phyloP scores from a whole-genome alignment of 495 filamentous ascomycete species.

The Aspergillus nidulans region DNA sequence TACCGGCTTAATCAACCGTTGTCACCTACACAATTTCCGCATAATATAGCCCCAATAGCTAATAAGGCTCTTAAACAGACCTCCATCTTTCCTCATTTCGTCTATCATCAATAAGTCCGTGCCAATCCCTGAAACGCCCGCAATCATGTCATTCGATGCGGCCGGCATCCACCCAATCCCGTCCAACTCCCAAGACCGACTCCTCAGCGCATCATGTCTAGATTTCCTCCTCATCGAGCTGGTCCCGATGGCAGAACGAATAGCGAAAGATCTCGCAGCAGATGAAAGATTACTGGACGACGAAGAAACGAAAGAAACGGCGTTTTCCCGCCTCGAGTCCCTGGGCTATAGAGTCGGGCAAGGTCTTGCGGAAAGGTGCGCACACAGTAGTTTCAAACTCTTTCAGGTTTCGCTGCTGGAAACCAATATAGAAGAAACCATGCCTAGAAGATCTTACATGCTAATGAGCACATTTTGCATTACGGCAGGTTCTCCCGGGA shows the following conservation, averaged over 20 bases:
- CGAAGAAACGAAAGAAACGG: slow-evolving; percentile 74
- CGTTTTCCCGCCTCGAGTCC: slow-evolving; percentile 77
- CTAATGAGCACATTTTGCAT: background rate
- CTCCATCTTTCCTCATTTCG: background rate
- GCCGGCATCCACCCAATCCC: slow-evolving; percentile 60
- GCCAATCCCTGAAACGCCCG: background rate
- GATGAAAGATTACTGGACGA: slow-evolving; percentile 53
- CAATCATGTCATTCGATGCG: slow-evolving; percentile 70
- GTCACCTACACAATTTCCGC: background rate
- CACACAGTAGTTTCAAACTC: background rate
- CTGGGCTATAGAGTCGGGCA: slow-evolving; percentile 90
- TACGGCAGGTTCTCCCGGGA: slow-evolving; percentile 74
- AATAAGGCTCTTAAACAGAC: background rate
- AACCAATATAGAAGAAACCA: background rate
- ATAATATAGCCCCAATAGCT: background rate
- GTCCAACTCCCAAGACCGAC: slow-evolving; percentile 71
- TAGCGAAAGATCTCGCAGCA: slow-evolving; percentile 43
- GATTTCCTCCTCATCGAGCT: slow-evolving; percentile 95
- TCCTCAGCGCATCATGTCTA: slow-evolving; percentile 75
- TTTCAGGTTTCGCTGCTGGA: background rate
- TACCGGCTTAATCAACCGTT: background rate
- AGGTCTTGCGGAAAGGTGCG: slow-evolving; percentile 86
- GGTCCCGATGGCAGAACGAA: slow-evolving; percentile 86
- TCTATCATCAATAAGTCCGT: background rate
- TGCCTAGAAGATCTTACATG: background rate